These are phyloP conservation scores for Trypanosoma melophagium DNA, from an alignment of 208 protist species.

Conservation along the genomic window DNA sequence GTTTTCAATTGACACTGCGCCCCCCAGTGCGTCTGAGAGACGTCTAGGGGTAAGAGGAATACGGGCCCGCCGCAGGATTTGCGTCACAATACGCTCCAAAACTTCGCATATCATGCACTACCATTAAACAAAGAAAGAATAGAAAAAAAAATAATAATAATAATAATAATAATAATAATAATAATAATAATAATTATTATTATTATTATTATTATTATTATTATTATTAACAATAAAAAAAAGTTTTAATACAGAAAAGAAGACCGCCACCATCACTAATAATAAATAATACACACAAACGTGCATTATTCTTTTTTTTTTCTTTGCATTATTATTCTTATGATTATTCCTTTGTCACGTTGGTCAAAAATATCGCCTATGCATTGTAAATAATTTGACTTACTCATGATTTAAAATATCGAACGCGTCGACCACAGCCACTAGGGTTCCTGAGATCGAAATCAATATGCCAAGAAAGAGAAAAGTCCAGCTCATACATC, in stretches of 20 bases:
- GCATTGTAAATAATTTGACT: neutral
- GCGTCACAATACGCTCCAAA: conserved; percentile 55
- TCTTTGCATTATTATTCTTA: conserved; percentile 1
- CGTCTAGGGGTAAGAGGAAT: conserved; percentile 50
- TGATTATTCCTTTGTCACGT: neutral
- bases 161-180: neutral
- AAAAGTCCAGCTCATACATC: conserved; percentile 38
- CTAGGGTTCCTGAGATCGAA: conserved; percentile 50
- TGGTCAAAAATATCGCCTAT: neutral
- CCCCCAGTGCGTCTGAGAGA: conserved; percentile 50
- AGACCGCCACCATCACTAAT: no score
- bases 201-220: neutral
- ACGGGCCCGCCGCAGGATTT: conserved; percentile 66
- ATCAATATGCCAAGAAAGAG: conserved; percentile 55
- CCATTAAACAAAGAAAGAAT: conserved; percentile 12
- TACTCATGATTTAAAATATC: neutral
- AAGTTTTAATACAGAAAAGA: no score
- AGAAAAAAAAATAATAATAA: conserved; percentile 17
- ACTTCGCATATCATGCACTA: conserved; percentile 79
- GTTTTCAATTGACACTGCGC: conserved; percentile 56
- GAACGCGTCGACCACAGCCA: conserved; percentile 24
- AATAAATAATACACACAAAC: no score
- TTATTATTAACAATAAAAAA: neutral
- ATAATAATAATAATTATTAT: neutral
- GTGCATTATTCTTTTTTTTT: no score